A percentile compares a stretch with the other conserved stretches of the same genome.
Conservation (phyloP, 805 yeast genomes). For the Metschnikowia kunwiensis region DNA sequence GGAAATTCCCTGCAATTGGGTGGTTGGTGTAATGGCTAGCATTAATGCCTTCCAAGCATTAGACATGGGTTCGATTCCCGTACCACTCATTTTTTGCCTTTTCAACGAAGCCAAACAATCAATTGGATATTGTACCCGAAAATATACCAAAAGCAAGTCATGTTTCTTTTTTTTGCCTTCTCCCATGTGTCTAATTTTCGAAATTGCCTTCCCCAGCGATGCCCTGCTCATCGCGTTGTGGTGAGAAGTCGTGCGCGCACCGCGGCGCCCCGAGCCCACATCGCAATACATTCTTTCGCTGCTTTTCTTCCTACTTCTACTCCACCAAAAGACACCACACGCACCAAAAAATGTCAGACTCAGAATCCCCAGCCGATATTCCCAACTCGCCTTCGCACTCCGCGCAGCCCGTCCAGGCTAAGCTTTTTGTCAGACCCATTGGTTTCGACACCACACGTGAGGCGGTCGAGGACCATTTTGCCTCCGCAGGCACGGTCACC, state of each 20-base stretch:
- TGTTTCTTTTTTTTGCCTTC: too few relatives aligned
- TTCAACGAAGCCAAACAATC: background rate
- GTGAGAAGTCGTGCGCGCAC: slow-evolving; percentile 1
- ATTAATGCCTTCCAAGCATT: slow-evolving; percentile 92
- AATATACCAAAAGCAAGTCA: too few relatives aligned
- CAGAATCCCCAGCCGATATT: background rate
- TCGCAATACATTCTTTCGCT: too few relatives aligned
- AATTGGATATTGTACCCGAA: background rate
- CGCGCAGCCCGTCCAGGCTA: slow-evolving; percentile 4
- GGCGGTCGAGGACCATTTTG: slow-evolving; percentile 66
- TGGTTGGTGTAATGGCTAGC: slow-evolving; percentile 92
- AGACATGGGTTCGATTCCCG: slow-evolving; percentile 95
- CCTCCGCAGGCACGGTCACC: slow-evolving; percentile 61
- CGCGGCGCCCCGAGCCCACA: too few relatives aligned
- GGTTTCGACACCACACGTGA: slow-evolving; percentile 49
- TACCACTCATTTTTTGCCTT: slow-evolving; percentile 57
- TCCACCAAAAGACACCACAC: background rate
- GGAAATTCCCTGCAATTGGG: slow-evolving; percentile 48
- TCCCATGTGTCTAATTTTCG: too few relatives aligned
- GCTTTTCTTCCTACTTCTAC: too few relatives aligned
- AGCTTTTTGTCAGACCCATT: slow-evolving; percentile 60
- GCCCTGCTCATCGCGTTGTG: too few relatives aligned
- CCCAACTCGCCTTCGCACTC: slow-evolving; percentile 1
- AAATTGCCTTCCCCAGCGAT: too few relatives aligned
- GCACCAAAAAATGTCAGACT: slow-evolving; percentile 6